phyloP scores from a whole-genome alignment of 495 filamentous ascomycete genomes.

The Aspergillus leporis region DNA sequence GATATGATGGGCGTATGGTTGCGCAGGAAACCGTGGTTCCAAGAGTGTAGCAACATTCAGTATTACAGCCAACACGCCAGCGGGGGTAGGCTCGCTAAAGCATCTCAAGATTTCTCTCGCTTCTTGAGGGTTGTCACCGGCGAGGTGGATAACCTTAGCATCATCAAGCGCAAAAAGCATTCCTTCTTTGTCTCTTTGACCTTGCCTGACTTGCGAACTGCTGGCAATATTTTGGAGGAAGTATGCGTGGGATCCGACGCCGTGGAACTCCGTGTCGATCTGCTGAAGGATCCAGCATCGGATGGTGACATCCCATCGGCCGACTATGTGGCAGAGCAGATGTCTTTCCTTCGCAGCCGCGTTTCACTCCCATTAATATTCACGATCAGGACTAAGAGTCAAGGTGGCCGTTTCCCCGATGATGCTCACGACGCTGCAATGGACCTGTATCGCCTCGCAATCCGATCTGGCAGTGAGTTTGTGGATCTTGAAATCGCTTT shows the following conservation, averaged over 20 bases:
- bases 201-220: slow-evolving; percentile 66
- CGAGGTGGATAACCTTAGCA: slow-evolving; percentile 60
- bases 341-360: slow-evolving; percentile 73
- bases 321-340: slow-evolving; percentile 78
- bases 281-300: slow-evolving; percentile 72
- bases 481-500: slow-evolving; percentile 91
- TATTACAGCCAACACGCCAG: slow-evolving; percentile 77
- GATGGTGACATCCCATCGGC: slow-evolving; percentile 58
- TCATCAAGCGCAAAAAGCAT: slow-evolving; percentile 67
- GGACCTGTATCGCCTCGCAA: slow-evolving; percentile 72
- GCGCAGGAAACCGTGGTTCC: slow-evolving; percentile 87
- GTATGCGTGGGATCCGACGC: slow-evolving; percentile 87
- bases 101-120: slow-evolving; percentile 74
- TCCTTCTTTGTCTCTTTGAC: slow-evolving; percentile 95
- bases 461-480: slow-evolving; percentile 85
- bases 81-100: slow-evolving; percentile 50
- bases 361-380: slow-evolving; percentile 89
- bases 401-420: slow-evolving; percentile 90
- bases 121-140: slow-evolving; percentile 78
- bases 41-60: slow-evolving; percentile 92
- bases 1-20: slow-evolving; percentile 92
- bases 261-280: slow-evolving; percentile 90
- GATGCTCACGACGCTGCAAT: slow-evolving; percentile 65
- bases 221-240: slow-evolving; percentile 63
- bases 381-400: slow-evolving; percentile 80